phyloP scores from a whole-genome alignment of 805 yeast genomes.

The Candida taoyuanica region DNA sequence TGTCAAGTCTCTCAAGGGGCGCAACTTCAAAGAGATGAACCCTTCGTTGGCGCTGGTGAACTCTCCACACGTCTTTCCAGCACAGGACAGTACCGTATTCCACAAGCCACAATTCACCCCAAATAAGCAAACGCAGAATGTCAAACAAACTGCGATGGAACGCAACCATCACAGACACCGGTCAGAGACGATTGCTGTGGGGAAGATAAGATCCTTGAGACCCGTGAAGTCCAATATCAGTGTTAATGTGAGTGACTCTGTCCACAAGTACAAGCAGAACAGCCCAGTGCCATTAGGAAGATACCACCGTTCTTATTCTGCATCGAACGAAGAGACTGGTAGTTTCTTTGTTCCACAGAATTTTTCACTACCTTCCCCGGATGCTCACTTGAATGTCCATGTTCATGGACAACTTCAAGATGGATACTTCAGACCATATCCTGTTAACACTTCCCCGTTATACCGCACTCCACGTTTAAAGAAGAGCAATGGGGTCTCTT shows the following conservation, averaged over 20 bases:
- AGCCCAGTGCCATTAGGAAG: slow-evolving; percentile 3
- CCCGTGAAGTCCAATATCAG: slow-evolving; percentile 18
- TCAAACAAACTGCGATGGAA: slow-evolving; percentile 1
- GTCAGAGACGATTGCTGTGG: slow-evolving; percentile 23
- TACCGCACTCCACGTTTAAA: slow-evolving; percentile 1
- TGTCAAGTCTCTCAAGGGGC: slow-evolving; percentile 60
- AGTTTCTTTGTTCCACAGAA: slow-evolving; percentile 9
- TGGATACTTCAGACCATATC: slow-evolving; percentile 1
- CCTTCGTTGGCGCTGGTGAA: slow-evolving; percentile 20
- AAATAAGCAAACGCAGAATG: background rate
- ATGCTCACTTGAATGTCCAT: slow-evolving; percentile 3
- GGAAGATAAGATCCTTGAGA: slow-evolving; percentile 16
- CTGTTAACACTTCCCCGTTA: no score
- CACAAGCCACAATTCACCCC: background rate
- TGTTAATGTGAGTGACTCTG: slow-evolving; percentile 1
- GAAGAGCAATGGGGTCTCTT: background rate
- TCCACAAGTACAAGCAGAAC: background rate
- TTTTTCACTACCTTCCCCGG: slow-evolving; percentile 18
- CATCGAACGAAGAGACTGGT: slow-evolving; percentile 17
- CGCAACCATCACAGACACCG: slow-evolving; percentile 23
- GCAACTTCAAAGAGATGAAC: slow-evolving; percentile 41
- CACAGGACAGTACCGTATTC: background rate
- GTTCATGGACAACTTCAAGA: background rate
- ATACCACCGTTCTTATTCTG: slow-evolving; percentile 23
- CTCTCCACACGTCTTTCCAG: slow-evolving; percentile 16